Evolutionary conservation across 768 basidiomycete species (phyloP).

Genomic region (Coprinellus aureogranulatus): DNA sequence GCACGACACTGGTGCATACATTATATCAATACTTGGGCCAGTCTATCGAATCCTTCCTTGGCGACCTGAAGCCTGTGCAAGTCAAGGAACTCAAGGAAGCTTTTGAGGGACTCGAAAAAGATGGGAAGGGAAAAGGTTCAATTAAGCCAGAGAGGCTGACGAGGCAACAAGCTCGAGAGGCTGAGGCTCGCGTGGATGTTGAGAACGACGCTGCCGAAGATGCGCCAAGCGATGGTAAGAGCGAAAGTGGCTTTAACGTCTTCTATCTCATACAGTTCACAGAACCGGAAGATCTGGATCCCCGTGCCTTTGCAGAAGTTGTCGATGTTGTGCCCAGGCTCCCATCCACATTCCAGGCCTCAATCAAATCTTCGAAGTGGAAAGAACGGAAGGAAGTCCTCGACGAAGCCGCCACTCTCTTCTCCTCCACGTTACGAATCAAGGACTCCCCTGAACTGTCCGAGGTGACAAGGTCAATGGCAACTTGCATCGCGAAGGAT

Average conservation of each 20-base stretch:
- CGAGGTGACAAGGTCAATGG: slow-evolving; percentile 74
- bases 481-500: slow-evolving; percentile 78
- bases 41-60: slow-evolving; percentile 79
- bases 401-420: slow-evolving; percentile 72
- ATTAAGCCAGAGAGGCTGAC: slow-evolving; percentile 81
- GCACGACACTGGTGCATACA: slow-evolving; percentile 66
- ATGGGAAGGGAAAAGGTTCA: slow-evolving; percentile 81
- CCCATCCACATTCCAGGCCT: slow-evolving; percentile 68
- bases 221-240: slow-evolving; percentile 46
- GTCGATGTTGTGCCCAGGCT: slow-evolving; percentile 76
- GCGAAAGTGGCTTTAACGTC: too few relatives aligned
- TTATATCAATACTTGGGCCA: slow-evolving; percentile 87
- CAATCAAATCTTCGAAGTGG: slow-evolving; percentile 91
- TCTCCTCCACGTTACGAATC: slow-evolving; percentile 71
- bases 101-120: slow-evolving; percentile 80
- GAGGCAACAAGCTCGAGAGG: slow-evolving; percentile 71
- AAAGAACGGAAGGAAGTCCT: slow-evolving; percentile 93
- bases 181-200: slow-evolving; percentile 41
- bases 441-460: slow-evolving; percentile 76
- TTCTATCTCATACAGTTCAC: slow-evolving; percentile 3
- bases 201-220: slow-evolving; percentile 40
- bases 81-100: slow-evolving; percentile 92
- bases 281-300: slow-evolving; percentile 66
- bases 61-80: slow-evolving; percentile 94
- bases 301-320: slow-evolving; percentile 75